phyloP scores from a whole-genome alignment of 208 protist species.

The Acanthamoeba sp. region DNA sequence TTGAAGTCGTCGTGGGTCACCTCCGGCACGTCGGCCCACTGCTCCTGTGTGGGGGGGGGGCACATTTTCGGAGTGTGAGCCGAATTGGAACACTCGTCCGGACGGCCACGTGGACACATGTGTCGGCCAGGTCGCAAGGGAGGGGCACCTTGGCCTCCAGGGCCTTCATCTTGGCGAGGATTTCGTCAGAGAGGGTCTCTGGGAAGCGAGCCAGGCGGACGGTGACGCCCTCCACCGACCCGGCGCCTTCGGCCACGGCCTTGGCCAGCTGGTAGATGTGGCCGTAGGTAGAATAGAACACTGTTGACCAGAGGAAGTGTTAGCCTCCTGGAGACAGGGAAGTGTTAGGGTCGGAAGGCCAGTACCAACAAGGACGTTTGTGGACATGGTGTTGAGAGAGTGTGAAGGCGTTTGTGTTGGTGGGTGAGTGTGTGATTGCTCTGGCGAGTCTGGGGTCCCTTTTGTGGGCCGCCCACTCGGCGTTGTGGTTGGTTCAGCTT shows the following conservation, averaged over 20 bases:
- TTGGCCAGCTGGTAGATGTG: conserved; percentile 80
- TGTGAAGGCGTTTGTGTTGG: no score
- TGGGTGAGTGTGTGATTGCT: no score
- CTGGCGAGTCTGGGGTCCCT: no score
- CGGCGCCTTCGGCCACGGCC: conserved; percentile 79
- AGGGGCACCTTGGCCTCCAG: conserved; percentile 69
- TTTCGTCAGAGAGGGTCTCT: conserved; percentile 77
- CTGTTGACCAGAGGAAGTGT: neutral
- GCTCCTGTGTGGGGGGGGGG: no score
- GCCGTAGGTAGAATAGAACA: conserved; percentile 82
- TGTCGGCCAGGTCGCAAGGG: neutral
- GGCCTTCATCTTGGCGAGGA: conserved; percentile 81
- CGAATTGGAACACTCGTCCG: neutral
- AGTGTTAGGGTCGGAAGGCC: no score
- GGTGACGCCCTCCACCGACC: conserved; percentile 65
- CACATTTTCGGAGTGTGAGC: neutral
- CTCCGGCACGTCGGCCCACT: conserved; percentile 75
- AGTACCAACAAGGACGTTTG: neutral
- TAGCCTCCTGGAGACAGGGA: no score
- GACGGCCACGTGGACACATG: no score
- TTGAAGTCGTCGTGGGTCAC: conserved; percentile 32
- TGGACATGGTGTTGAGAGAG: neutral
- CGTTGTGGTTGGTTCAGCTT: no score
- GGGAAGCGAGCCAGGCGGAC: conserved; percentile 62
- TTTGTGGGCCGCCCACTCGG: no score